Percentiles rank a stretch among this genome's conserved stretches.
Evolutionary conservation across 2,329 filamentous ascomycete genomes (phyloP).

Genomic region (Apiospora sp.): DNA sequence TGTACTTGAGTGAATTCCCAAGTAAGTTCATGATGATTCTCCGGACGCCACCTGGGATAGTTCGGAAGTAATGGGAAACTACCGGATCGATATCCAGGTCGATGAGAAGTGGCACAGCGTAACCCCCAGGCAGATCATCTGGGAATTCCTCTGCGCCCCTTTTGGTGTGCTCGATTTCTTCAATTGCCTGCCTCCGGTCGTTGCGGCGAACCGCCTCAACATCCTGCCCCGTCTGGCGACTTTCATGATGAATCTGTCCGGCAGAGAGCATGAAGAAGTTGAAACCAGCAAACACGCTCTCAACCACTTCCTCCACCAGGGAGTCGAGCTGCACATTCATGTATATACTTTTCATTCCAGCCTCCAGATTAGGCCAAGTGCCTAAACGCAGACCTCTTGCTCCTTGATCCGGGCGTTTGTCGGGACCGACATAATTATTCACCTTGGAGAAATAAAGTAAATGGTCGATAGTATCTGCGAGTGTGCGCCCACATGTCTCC

Average conservation of each 20-base stretch:
- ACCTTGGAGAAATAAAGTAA: constrained; percentile 64
- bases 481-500: constrained; percentile 57
- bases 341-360: constrained; percentile 10
- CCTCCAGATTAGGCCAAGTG: constrained; percentile 6
- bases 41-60: constrained; percentile 57
- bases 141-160: neutral
- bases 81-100: constrained; percentile 56
- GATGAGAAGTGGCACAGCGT: constrained; percentile 42
- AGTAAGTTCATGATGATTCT: constrained; percentile 69
- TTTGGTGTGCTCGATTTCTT: constrained; percentile 9
- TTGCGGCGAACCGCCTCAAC: neutral
- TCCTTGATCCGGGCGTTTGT: constrained; percentile 29
- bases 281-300: constrained; percentile 56
- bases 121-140: neutral
- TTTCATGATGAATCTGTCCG: neutral
- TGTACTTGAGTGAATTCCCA: constrained; percentile 70
- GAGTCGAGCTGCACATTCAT: constrained; percentile 43
- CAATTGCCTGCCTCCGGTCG: constrained; percentile 4
- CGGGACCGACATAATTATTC: constrained; percentile 45
- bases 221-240: neutral
- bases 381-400: constrained; percentile 16
- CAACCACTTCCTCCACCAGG: constrained; percentile 55
- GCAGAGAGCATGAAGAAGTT: constrained; percentile 16
- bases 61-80: constrained; percentile 60
- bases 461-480: constrained; percentile 63